Base-by-base conservation (phyloP, 2,329 filamentous ascomycete species). In the Hansfordia pulvinata region DNA sequence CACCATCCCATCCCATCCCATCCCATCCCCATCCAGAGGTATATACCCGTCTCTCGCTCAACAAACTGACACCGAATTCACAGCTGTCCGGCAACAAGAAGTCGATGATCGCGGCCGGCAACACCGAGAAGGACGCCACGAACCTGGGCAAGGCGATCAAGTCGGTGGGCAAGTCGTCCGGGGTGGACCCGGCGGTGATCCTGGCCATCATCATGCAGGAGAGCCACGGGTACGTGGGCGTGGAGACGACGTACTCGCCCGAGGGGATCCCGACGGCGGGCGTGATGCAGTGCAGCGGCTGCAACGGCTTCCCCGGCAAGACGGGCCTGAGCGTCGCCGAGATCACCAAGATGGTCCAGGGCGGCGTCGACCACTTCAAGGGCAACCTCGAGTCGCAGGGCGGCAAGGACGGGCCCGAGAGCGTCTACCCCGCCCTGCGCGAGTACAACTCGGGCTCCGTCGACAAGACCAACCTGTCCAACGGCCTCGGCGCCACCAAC, bases 131-230 rank as follows among this genome's bases (percentile, higher is more conserved):
- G 20, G 27, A 28, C 12, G 22, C 19, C 11, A 20, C 11, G 4
- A 15, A 17, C 14, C 17, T 28, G 14, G 19, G 11, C 13, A 12
- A 18, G 3, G 19, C 21, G 10, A 23, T 23, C 21, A 8, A 10
- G 21, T 6, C 5, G 6, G 11, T 5, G 12, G 5, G 12, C 12
- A 23, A 16, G 8, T 11, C 17, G 11, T 14, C 10, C 17, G 13
- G 9, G 8, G 15, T 23, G 20, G 21, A 53, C 29, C 33, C 40
- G 29, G 35, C 50, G n/a, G 44, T 55, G 23, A 50, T 56, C 34
- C 43, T 56, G 25, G 42, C 38, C 26, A 53, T 56, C 33, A 54
- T 57, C 33, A 56, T 57, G 49, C 50, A 56, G 39, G 54, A 56
- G 40, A 52, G 44, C 33, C 44, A 41, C 27, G 53, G 53, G 17